Evolutionary conservation across 2,329 filamentous ascomycete species (phyloP).

Genomic region (Pseudogymnoascus sp.): DNA sequence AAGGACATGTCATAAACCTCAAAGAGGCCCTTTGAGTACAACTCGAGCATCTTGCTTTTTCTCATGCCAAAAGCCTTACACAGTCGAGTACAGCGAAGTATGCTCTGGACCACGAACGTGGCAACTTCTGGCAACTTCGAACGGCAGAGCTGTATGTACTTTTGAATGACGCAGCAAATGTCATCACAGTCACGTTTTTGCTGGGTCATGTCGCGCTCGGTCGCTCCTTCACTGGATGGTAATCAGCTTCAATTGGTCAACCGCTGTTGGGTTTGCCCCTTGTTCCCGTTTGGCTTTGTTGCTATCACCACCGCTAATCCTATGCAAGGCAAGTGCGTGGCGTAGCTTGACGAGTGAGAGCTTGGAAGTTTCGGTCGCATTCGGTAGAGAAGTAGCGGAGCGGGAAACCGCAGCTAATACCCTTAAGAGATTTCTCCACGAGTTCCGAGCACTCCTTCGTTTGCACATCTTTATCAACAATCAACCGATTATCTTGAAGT

Average conservation of each 20-base stretch:
- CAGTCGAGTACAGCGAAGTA: background rate
- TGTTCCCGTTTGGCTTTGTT: constrained; percentile 6
- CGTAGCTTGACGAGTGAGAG: constrained; percentile 13
- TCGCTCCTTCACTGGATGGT: background rate
- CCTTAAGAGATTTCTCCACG: constrained; percentile 10
- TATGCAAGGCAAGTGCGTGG: constrained; percentile 19
- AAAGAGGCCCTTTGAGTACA: background rate
- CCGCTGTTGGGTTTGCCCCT: constrained; percentile 4
- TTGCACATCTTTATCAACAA: constrained; percentile 8
- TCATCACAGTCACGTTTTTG: constrained; percentile 5
- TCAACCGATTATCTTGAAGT: constrained; percentile 2
- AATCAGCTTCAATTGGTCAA: background rate
- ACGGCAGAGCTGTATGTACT: background rate
- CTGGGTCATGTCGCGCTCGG: background rate
- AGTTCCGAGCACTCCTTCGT: constrained; percentile 8
- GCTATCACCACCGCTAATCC: constrained; percentile 4
- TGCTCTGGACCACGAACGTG: background rate
- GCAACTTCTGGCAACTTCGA: background rate
- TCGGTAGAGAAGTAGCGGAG: constrained; percentile 9
- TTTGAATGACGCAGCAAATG: background rate
- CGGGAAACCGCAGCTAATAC: constrained; percentile 10
- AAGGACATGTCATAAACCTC: background rate
- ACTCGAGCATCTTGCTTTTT: background rate
- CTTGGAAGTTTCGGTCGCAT: constrained; percentile 9
- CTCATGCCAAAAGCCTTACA: background rate